phyloP scores from a whole-genome alignment of 371 early-diverging fungal species.

The Blakeslea trispora region DNA sequence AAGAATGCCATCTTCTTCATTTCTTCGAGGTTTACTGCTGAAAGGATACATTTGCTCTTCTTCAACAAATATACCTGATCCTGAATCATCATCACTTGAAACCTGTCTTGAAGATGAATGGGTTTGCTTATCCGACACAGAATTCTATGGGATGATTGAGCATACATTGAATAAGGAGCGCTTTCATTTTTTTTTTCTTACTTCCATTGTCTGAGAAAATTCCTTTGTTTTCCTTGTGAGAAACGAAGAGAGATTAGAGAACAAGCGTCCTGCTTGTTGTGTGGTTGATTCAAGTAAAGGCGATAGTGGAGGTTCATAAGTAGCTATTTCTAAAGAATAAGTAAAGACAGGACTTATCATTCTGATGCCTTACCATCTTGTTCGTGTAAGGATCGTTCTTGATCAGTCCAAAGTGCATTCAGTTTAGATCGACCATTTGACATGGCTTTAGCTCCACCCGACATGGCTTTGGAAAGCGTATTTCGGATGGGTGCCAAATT shows the following conservation, averaged over 20 bases:
- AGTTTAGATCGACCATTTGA: slow-evolving; percentile 53
- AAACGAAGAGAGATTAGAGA: slow-evolving; percentile 60
- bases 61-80: slow-evolving; percentile 37
- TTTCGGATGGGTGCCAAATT: slow-evolving; percentile 62
- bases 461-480: slow-evolving; percentile 62
- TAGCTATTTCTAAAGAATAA: no score
- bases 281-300: slow-evolving; percentile 49
- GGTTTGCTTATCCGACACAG: slow-evolving; percentile 11
- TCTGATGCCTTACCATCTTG: neutral
- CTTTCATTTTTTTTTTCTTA: slow-evolving; percentile 10
- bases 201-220: slow-evolving; percentile 54
- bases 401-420: slow-evolving; percentile 60
- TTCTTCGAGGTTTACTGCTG: neutral
- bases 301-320: slow-evolving; percentile 19
- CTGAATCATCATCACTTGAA: slow-evolving; percentile 28
- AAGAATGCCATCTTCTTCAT: slow-evolving; percentile 8
- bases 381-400: slow-evolving; percentile 15
- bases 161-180: no score
- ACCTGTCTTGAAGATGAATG: neutral
- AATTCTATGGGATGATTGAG: slow-evolving; percentile 10
- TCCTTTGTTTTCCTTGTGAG: slow-evolving; percentile 57
- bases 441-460: slow-evolving; percentile 52
- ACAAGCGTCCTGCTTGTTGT: slow-evolving; percentile 57
- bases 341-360: slow-evolving; percentile 1
- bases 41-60: slow-evolving; percentile 41